These are phyloP conservation scores for Didymella lethalis DNA, from an alignment of 2,329 filamentous ascomycete species.

Conservation along the genomic window DNA sequence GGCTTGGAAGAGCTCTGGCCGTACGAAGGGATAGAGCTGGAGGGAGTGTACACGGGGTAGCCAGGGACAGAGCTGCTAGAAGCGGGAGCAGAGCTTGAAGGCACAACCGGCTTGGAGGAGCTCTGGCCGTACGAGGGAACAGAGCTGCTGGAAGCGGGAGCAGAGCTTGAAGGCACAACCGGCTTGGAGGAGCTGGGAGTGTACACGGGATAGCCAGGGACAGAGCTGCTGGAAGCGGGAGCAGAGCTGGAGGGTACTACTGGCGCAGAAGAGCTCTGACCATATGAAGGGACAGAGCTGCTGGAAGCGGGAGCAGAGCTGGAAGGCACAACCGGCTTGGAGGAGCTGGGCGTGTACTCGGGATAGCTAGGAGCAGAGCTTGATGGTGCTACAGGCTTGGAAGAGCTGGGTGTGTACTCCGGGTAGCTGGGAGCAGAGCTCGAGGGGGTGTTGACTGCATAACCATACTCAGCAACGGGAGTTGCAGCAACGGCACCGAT, in stretches of 20 bases:
- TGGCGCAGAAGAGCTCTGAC: constrained; percentile 1
- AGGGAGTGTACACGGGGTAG: constrained; percentile 8
- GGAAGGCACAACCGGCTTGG: constrained; percentile 7
- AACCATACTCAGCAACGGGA: constrained; percentile 33
- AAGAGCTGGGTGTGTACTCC: constrained; percentile 15
- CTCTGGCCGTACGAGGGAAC: too few relatives aligned
- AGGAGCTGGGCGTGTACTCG: neutral
- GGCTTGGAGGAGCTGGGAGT: too few relatives aligned
- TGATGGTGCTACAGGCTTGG: neutral
- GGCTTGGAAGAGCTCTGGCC: neutral
- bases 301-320: constrained; percentile 5
- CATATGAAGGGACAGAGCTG: neutral
- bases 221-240: neutral
- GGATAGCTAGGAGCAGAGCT: constrained; percentile 16
- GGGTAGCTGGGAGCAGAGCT: constrained; percentile 7
- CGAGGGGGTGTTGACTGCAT: constrained; percentile 14
- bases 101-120: neutral
- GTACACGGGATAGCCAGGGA: neutral
- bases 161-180: too few relatives aligned
- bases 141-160: neutral
- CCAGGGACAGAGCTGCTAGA: neutral
- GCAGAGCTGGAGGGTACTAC: neutral
- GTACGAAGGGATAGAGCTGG: constrained; percentile 3
- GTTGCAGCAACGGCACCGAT: constrained; percentile 43
- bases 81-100: constrained; percentile 1